Percentiles rank a stretch among this genome's conserved stretches.
phyloP scores from a whole-genome alignment of 1,139 yeast species.

The Candida albicans region DNA sequence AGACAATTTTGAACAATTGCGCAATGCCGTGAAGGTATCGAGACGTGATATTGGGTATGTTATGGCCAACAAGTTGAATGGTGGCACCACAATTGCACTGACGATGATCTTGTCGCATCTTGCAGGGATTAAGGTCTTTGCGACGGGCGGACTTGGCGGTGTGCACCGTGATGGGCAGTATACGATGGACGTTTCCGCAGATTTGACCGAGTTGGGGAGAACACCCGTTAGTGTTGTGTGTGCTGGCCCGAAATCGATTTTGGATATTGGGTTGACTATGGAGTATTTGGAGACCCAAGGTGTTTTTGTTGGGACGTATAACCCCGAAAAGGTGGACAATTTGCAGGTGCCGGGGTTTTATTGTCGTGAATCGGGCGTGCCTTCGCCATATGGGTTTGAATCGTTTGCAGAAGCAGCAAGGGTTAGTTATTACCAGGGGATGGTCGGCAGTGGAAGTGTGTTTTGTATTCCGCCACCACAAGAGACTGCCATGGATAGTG shows the following conservation, averaged over 20 bases:
- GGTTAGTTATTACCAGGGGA: conserved; percentile 52
- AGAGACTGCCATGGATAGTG: conserved; percentile 57
- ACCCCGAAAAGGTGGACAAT: conserved; percentile 32
- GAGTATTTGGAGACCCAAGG: conserved; percentile 91
- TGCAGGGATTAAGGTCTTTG: conserved; percentile 83
- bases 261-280: conserved; percentile 78
- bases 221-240: conserved; percentile 89
- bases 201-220: conserved; percentile 76
- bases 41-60: conserved; percentile 79
- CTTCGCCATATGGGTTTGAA: conserved; percentile 65
- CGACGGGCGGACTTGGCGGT: conserved; percentile 94
- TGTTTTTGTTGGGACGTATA: conserved; percentile 53
- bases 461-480: conserved; percentile 84
- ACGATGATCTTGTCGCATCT: conserved; percentile 78
- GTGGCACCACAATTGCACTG: conserved; percentile 90
- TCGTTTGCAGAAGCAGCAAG: conserved; percentile 60
- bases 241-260: conserved; percentile 85
- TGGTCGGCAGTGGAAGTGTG: conserved; percentile 69
- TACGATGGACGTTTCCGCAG: conserved; percentile 85
- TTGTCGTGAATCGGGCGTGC: conserved; percentile 71
- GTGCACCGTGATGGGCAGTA: conserved; percentile 78
- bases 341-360: conserved; percentile 79
- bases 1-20: conserved; percentile 42
- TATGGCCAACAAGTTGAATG: conserved; percentile 61
- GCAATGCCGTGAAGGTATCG: conserved; percentile 68